A percentile compares a stretch with the other conserved stretches of the same genome.
These are phyloP conservation scores for Prunus yedoensis DNA, from an alignment of 331 rosid species.

Conservation along the genomic window DNA sequence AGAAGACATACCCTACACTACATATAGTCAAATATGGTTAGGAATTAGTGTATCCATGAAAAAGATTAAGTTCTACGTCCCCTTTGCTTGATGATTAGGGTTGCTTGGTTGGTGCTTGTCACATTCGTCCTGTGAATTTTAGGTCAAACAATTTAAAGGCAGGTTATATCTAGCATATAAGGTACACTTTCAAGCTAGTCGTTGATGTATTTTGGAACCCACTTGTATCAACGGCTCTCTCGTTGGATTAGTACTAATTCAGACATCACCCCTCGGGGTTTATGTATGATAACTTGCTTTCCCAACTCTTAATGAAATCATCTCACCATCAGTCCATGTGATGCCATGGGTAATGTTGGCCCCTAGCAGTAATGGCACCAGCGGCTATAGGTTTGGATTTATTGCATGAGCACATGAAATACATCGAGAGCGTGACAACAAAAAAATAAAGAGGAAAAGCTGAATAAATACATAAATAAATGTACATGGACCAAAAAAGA, in stretches of 20 bases:
- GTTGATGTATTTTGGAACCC: too few relatives aligned
- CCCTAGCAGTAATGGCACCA: slow-evolving; percentile 14
- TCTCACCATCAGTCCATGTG: slow-evolving; percentile 13
- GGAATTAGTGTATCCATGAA: not conserved
- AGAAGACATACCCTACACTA: slow-evolving; percentile 4
- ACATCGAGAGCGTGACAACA: not conserved
- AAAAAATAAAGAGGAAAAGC: not conserved
- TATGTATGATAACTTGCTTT: not conserved
- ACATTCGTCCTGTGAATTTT: slow-evolving; percentile 62
- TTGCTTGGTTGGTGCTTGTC: slow-evolving; percentile 72
- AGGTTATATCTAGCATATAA: not conserved
- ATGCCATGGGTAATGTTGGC: slow-evolving; percentile 5
- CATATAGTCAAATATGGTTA: slow-evolving; percentile 24
- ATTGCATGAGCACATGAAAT: not conserved
- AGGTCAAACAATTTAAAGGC: not conserved
- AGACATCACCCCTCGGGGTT: not conserved
- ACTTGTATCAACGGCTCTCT: too few relatives aligned
- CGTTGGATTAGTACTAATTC: not conserved
- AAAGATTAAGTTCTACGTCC: slow-evolving; percentile 27
- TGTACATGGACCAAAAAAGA: too few relatives aligned
- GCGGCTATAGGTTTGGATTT: slow-evolving; percentile 1
- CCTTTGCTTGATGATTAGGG: slow-evolving; percentile 53
- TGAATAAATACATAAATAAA: too few relatives aligned
- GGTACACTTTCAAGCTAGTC: not conserved
- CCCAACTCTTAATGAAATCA: not conserved